Evolutionary conservation across 163 green algal species (phyloP).

Genomic region (Chlorella variabilis): DNA sequence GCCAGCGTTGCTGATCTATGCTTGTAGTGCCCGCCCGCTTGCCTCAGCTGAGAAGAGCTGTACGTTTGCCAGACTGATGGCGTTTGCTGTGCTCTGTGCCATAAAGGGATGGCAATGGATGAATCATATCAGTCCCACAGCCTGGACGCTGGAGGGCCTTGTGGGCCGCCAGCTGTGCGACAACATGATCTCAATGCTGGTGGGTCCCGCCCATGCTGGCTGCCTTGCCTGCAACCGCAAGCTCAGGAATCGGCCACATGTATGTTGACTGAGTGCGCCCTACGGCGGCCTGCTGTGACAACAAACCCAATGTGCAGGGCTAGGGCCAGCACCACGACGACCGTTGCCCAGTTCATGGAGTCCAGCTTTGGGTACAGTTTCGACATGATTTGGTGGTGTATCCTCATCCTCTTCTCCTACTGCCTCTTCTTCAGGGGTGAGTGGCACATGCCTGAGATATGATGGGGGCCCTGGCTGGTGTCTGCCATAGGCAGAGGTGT

Average conservation of each 20-base stretch:
- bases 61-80: background rate
- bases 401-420: conserved; percentile 46
- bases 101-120: conserved; percentile 64
- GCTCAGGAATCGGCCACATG: too few species aligned
- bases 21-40: too few species aligned
- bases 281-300: too few species aligned
- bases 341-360: conserved; percentile 33
- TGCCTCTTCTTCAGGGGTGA: conserved; percentile 39
- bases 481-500: too few species aligned
- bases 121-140: conserved; percentile 65
- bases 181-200: conserved; percentile 31
- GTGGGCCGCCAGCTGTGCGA: conserved; percentile 59
- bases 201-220: background rate
- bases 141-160: conserved; percentile 70
- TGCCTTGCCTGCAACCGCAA: too few species aligned
- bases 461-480: too few species aligned
- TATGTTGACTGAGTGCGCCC: too few species aligned
- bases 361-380: conserved; percentile 60
- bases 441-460: too few species aligned
- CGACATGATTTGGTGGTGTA: conserved; percentile 54
- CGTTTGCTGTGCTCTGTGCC: background rate
- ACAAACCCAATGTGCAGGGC: background rate
- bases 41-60: too few species aligned
- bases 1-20: too few species aligned
- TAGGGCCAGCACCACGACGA: background rate